Evolutionary conservation across 75 land plant genomes (phyloP), one percentile per base, ranked within the genome.

Genomic region (Selaginella moellendorffii): DNA sequence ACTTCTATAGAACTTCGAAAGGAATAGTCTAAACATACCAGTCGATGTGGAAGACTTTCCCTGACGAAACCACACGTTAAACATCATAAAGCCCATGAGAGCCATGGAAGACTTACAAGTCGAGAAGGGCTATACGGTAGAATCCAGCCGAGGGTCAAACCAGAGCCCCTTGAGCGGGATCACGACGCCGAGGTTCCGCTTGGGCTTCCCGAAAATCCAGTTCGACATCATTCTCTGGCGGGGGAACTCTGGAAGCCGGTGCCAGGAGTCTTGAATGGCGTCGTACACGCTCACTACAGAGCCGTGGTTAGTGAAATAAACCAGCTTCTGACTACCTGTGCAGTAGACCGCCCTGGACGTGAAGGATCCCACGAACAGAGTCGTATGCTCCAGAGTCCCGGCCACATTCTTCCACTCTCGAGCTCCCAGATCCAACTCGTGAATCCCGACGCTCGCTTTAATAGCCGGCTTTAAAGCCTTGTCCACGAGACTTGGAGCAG

Each of bases 91-190:
- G n/a, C n/a, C n/a, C n/a, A n/a, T n/a, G n/a, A n/a, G n/a, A n/a
- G n/a, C n/a, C n/a, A n/a, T n/a, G n/a, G n/a, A n/a, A n/a, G n/a
- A n/a, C 51, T 18, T 46, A 10, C 51, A 10, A 46, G 51, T 46
- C 51, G 18, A 18, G 10, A 10, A 46, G 18, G 10, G 51, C 51
- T 46, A 46, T 18, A 46, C 51, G 18, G 18, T 46, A 46, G 14
- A 46, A 46, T 46, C 51, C 51, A 46, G 18, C 10, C 51, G 51
- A 46, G 51, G 51, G 14, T 46, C 51, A 46, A 46, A 46, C 51
- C 51, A 46, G 51, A 46, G 51, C 51, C 51, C 51, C 51, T 46
- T 46, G 51, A 46, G 18, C 18, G 51, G 51, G 51, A 46, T 46
- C 14, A 46, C 51, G 51, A 46, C 14, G 18, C 51, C 51, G 18